Base-by-base conservation (phyloP, 306 rosid genomes). In the Heteromeles arbutifolia region DNA sequence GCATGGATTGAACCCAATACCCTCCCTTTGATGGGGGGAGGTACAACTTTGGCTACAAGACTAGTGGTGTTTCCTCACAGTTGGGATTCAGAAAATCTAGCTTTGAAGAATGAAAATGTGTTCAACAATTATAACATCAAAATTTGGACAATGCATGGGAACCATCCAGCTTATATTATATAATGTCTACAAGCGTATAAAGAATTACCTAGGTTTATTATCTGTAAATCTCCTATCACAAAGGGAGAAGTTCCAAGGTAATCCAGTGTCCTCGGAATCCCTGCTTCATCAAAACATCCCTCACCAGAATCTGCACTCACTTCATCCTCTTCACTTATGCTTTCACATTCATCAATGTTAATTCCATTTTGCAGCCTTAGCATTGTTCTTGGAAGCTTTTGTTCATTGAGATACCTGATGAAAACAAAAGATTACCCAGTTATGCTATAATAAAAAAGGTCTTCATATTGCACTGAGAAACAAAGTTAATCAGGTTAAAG, bases 371-470 rank as follows among this genome's bases (percentile, higher is more conserved):
- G 97, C 84, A 93, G 78, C 64, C 83, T 91, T 80, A 90, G 82
- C 99, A 95, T 95, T 80, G 88, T 89, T 74, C 75, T 70, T 17
- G 97, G 99, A 86, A 95, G 97, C 86, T 89, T 90, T 81, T 86
- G 98, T 75, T 86, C 91, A 83, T 84, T 84, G 80, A 95, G 88
- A 85, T 92, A 92, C 87, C 99, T 95, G 78, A 71, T 81, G 65
- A 82, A 74, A 74, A 70, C 17, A 72, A 84, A 78, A 43, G 65
- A 78, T 82, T 76, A 77, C 58, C 54, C 44, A 24, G 28, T 61
- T 59, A n/a, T 65, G 65, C 62, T 61, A 71, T 48, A 67, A 65
- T 31, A 64, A 62, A 9, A 5, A 17, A 8, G 29, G 26, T 25
- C 45, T 48, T 25, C 52, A 39, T 25, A 59, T 25, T 58, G 8